Evolutionary conservation across 2,329 filamentous ascomycete genomes (phyloP).

Genomic region (Aspergillus transmontanensis): DNA sequence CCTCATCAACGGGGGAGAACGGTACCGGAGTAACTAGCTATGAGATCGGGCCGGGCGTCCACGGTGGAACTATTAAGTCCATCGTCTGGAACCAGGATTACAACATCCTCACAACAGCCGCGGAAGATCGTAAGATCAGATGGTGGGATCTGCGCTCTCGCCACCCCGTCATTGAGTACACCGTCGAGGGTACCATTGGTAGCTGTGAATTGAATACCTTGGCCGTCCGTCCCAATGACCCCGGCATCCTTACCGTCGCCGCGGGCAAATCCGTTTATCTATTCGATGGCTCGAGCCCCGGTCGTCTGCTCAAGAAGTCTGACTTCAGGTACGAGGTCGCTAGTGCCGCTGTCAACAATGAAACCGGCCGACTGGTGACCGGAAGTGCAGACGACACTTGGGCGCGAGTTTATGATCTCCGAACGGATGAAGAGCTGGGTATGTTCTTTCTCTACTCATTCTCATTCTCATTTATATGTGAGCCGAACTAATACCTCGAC

Average conservation of each 20-base stretch:
- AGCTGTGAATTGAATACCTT: slow-evolving; percentile 86
- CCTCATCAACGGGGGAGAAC: slow-evolving; percentile 40
- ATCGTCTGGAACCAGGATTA: slow-evolving; percentile 92
- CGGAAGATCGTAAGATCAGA: slow-evolving; percentile 84
- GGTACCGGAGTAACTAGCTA: slow-evolving; percentile 62
- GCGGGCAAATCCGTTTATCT: slow-evolving; percentile 95
- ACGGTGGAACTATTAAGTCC: slow-evolving; percentile 88
- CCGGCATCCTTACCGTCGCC: slow-evolving; percentile 81
- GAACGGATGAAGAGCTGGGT: slow-evolving; percentile 78
- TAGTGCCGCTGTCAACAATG: slow-evolving; percentile 83
- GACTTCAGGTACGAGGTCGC: slow-evolving; percentile 83
- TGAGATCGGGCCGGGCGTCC: slow-evolving; percentile 83
- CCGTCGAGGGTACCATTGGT: slow-evolving; percentile 81
- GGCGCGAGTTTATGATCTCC: slow-evolving; percentile 92
- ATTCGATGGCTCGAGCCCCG: slow-evolving; percentile 75
- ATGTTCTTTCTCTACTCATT: slow-evolving; percentile 18
- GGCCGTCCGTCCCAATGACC: slow-evolving; percentile 60
- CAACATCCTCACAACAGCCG: slow-evolving; percentile 86
- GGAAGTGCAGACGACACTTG: slow-evolving; percentile 91
- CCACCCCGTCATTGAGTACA: slow-evolving; percentile 72
- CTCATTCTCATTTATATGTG: neutral
- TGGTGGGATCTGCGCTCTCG: slow-evolving; percentile 90
- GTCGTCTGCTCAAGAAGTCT: slow-evolving; percentile 73
- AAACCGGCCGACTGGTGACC: slow-evolving; percentile 80
- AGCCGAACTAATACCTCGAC: neutral